Evolutionary conservation across 2,329 filamentous ascomycete species (phyloP).

Genomic region (Phoma herbarum): DNA sequence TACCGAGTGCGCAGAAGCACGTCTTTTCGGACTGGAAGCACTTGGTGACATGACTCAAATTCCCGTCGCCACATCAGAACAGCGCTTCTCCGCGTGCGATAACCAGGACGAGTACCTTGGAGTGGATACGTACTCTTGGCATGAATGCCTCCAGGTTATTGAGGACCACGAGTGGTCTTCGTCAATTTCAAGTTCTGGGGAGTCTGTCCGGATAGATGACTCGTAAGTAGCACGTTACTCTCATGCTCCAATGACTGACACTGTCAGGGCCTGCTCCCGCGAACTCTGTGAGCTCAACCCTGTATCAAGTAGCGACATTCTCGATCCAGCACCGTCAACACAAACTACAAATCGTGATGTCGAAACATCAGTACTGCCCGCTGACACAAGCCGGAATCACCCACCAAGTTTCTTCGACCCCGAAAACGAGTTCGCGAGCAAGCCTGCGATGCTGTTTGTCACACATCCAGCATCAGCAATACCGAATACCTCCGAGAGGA

Average conservation of each 20-base stretch:
- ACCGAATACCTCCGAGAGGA: background rate
- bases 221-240: background rate
- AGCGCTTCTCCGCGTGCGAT: background rate
- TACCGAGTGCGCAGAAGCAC: background rate
- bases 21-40: background rate
- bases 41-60: background rate
- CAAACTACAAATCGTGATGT: too few species aligned
- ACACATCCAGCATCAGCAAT: background rate
- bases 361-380: background rate
- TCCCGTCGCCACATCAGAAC: background rate
- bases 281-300: background rate
- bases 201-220: background rate
- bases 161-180: background rate
- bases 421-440: background rate
- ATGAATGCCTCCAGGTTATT: background rate
- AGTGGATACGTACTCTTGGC: background rate
- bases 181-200: background rate
- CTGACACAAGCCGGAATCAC: background rate
- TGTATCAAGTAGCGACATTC: background rate
- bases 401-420: background rate
- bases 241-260: background rate
- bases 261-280: background rate
- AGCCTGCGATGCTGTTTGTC: background rate
- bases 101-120: background rate
- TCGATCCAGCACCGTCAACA: background rate